Evolutionary conservation across 2,329 filamentous ascomycete genomes (phyloP).

Genomic region (Nigrospora oryzae): DNA sequence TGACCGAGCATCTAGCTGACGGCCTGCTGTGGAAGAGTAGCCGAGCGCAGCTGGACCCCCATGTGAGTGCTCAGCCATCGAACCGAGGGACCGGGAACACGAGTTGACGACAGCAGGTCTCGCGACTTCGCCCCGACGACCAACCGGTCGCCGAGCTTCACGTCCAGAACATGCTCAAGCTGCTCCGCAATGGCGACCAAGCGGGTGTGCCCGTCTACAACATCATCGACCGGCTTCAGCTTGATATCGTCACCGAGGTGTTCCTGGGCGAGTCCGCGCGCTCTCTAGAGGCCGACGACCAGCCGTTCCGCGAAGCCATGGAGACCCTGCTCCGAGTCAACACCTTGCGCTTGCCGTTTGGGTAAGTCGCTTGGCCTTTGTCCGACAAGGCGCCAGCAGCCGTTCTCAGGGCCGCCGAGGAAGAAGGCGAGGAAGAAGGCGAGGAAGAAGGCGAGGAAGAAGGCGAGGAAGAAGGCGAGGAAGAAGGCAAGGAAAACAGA

Average conservation of each 20-base stretch:
- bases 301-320: constrained; percentile 1
- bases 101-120: background rate
- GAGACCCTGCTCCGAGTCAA: background rate
- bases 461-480: too few relatives aligned
- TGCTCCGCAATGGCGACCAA: background rate
- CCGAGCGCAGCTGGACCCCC: background rate
- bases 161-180: background rate
- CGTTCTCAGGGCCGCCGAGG: too few relatives aligned
- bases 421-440: too few relatives aligned
- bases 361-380: background rate
- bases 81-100: too few relatives aligned
- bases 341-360: background rate
- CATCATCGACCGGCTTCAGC: background rate
- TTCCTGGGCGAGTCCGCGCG: constrained; percentile 1
- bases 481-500: too few relatives aligned
- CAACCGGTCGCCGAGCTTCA: background rate
- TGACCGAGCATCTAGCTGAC: background rate
- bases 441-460: too few relatives aligned
- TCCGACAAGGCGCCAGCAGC: too few relatives aligned
- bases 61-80: background rate
- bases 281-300: background rate
- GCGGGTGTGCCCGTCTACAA: background rate
- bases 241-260: background rate
- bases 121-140: constrained; percentile 1
- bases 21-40: constrained; percentile 1